Base-by-base conservation (phyloP, 352 stramenopile genomes). In the Globisporangium perplexum region DNA sequence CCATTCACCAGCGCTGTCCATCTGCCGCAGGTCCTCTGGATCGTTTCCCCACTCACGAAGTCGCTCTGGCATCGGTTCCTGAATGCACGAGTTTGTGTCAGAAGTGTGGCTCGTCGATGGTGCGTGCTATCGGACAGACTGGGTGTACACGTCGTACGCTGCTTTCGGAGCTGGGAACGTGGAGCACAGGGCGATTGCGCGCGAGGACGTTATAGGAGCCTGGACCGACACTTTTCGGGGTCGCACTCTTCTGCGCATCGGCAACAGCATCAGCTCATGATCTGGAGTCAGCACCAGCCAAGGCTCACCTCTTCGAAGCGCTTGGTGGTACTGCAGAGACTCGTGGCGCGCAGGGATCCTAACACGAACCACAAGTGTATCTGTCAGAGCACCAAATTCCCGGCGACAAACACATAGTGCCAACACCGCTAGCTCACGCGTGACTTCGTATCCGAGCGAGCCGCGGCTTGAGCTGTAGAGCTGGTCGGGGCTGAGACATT, bases 291-390 rank as follows among this genome's bases (percentile, higher is more conserved):
- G 3, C 8, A 23, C 0, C 39, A 36, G 18, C 5, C 1, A 31
- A 14, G 30, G 3, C 26, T 12, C 14, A n/a, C 36, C 63, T 22
- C 53, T 74, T 64, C 52, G 53, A 88, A 90, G 15, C 80, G 74
- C 50, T 83, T 83, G 24, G 71, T 77, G 10, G 69, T 74, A 57
- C 75, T 88, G 49, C 76, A 86, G 8, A 90, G 57, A 60, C 80
- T 90, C 12, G 77, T 76, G 20, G 73, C 77, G 52, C 77, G 63
- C n/a, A 90, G 58, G 15, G 77, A 88, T 7, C 63, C 79, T 88
- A 53, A 42, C 39, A 18, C 26, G 22, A 23, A 38, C 7, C 47
- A 50, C 15, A 24, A 22, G 38, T 12, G 30, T 35, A 8, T 12
- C 7, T 35, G 30, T 35, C 10, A 35, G 30, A 14, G 30, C 30